Evolutionary conservation across 805 yeast genomes (phyloP), one percentile per base, ranked within the genome.

Genomic region (Grigorovia transvaalensis): DNA sequence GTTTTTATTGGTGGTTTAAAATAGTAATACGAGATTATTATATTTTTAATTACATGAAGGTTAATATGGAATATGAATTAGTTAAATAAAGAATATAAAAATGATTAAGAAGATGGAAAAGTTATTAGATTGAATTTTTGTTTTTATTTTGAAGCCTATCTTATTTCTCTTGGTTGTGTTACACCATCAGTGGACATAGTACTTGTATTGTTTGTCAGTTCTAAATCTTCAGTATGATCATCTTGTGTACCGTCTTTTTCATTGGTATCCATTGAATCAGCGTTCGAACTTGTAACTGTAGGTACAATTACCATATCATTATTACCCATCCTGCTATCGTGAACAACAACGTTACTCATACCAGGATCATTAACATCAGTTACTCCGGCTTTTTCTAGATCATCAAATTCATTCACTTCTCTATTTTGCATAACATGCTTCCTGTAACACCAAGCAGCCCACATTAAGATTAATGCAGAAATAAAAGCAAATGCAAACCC

Each of bases 401-500:
- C 23, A 33, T 44, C 23, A 5, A 13, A 17, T 9, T 19, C 50
- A 9, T 23, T 17, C 7, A 45, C n/a, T 29, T 9, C 29, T 27
- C n/a, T 9, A 9, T 12, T 43, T 8, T 12, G 11, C 19, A 19
- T 38, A 45, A 50, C 27, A 19, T 49, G 35, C 8, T 44, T 46
- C 50, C 56, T 49, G 17, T 38, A 38, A 15, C 29, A 49, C 49
- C 50, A 47, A n/a, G 51, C 46, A 13, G 38, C 13, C 20, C 20
- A 42, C 13, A 50, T 9, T 11, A 53, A n/a, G 8, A 52, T 45
- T 2, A 46, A 12, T 9, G 33, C 19, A 5, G 51, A 17, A 15
- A 51, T 30, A 19, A 61, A 47, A n/a, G 61, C 47, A 19, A 65
- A 54, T 18, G 57, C 57, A 53, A 66, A 67, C 1, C 65, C 59